Conservation (phyloP, 352 stramenopile species). For the Globisporangium okanoganense region DNA sequence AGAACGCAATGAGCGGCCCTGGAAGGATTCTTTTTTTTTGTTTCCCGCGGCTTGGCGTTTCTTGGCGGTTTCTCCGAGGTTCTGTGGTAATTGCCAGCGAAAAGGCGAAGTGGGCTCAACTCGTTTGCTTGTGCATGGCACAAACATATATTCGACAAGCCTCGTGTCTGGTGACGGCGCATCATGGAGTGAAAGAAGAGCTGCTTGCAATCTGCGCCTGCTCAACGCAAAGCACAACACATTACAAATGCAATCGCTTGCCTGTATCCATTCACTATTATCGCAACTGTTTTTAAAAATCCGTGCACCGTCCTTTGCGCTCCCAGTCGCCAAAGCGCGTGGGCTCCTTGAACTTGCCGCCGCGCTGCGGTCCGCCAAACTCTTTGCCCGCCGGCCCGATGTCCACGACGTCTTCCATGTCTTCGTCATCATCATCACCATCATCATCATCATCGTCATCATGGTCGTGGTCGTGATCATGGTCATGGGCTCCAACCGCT, state of each 20-base stretch:
- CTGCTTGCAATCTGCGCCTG: not conserved
- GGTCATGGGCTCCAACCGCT: conserved; percentile 19
- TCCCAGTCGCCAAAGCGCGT: conserved; percentile 98
- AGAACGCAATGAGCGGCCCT: not conserved
- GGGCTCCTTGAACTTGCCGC: conserved; percentile 92
- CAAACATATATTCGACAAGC: too few relatives aligned
- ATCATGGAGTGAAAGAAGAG: not conserved
- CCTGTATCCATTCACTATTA: not conserved
- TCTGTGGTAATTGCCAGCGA: not conserved
- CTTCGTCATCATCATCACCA: conserved; percentile 56
- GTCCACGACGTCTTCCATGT: conserved; percentile 94
- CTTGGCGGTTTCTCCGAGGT: not conserved
- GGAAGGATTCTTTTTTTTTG: not conserved
- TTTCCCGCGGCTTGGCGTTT: not conserved
- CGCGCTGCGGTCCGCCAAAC: conserved; percentile 92
- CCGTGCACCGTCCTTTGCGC: conserved; percentile 94
- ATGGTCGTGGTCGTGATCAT: conserved; percentile 21
- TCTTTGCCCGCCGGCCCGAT: conserved; percentile 86
- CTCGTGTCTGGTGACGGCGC: not conserved
- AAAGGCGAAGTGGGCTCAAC: not conserved
- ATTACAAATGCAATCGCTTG: not conserved
- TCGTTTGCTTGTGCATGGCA: too few relatives aligned
- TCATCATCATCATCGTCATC: conserved; percentile 27
- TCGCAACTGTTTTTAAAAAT: conserved; percentile 87
- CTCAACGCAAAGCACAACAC: too few relatives aligned